Conservation (phyloP, 805 yeast species). For the Sungouiozyma intestinalis region DNA sequence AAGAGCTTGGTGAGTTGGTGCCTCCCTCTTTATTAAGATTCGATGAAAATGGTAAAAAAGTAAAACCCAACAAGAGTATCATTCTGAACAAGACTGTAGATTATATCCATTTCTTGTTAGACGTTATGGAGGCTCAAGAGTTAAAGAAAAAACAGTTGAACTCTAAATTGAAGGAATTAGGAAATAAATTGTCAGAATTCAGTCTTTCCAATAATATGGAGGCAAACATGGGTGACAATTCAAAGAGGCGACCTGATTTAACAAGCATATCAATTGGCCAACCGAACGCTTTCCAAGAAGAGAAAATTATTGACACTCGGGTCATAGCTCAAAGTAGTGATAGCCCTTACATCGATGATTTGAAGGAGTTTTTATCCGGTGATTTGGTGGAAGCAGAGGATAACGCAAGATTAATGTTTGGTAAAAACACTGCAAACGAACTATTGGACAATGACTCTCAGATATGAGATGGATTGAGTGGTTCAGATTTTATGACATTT, state of each 20-base stretch:
- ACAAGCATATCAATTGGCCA: neutral
- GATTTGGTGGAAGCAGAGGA: slow-evolving; percentile 25
- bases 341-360: slow-evolving; percentile 11
- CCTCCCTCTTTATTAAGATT: slow-evolving; percentile 61
- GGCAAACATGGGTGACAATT: neutral
- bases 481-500: neutral
- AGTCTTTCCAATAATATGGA: neutral
- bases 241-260: neutral
- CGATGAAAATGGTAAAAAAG: slow-evolving; percentile 43
- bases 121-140: slow-evolving; percentile 49
- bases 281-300: slow-evolving; percentile 3
- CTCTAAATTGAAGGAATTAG: slow-evolving; percentile 30
- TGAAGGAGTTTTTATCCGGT: slow-evolving; percentile 25
- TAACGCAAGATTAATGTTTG: slow-evolving; percentile 23
- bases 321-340: slow-evolving; percentile 7
- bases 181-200: slow-evolving; percentile 7
- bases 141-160: slow-evolving; percentile 34
- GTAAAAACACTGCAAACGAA: slow-evolving; percentile 4
- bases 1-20: slow-evolving; percentile 68
- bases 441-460: neutral
- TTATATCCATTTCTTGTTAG: slow-evolving; percentile 56
- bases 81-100: slow-evolving; percentile 72
- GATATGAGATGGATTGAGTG: neutral
- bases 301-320: slow-evolving; percentile 22
- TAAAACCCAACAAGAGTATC: slow-evolving; percentile 74